Base-by-base conservation (phyloP, 176 grass and related monocot species). In the Phragmites australis region DNA sequence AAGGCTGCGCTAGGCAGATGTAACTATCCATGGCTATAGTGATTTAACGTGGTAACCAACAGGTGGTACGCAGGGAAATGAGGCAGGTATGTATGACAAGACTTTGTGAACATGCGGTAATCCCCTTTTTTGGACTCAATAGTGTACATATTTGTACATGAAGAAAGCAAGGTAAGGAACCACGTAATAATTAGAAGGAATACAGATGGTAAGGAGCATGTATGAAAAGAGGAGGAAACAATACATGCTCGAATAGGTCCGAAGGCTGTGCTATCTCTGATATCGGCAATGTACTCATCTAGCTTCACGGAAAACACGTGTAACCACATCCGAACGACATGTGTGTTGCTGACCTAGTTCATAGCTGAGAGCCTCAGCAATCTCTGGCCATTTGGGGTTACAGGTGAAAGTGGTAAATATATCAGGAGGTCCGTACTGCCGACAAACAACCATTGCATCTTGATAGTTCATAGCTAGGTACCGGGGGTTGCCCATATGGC, bases 111-210 rank as follows among this genome's bases (percentile, higher is more conserved):
- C 11, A 74, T 83, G 81, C 0, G 81, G 67, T 0, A 83, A 4
- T 0, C 69, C 81, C 9, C 70, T 6, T 9, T 83, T 83, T 5
- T 83, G 25, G 18, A 83, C 27, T 75, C 70, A 6, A 65, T 22
- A 21, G 40, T 64, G 14, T 75, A 18, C 0, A 59, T 1, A 9
- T 62, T 51, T 82, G 12, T 26, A 37, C 34, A 37, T 17, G 1
- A 49, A 7, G 0, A 12, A 3, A 52, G 0, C 5, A 40, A 1
- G n/a, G 15, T 31, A 5, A 6, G 9, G 8, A 2, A 37, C 34
- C 34, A 2, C 23, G 16, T 6, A 51, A 15, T 3, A 6, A 37
- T 2, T 5, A 37, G 34, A 22, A 8, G 2, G 30, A 57, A 23
- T 12, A 0, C 8, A 41, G 4, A 34, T 23, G 9, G 2, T 3